phyloP scores from a whole-genome alignment of 805 yeast species.

The Lachancea cidri region DNA sequence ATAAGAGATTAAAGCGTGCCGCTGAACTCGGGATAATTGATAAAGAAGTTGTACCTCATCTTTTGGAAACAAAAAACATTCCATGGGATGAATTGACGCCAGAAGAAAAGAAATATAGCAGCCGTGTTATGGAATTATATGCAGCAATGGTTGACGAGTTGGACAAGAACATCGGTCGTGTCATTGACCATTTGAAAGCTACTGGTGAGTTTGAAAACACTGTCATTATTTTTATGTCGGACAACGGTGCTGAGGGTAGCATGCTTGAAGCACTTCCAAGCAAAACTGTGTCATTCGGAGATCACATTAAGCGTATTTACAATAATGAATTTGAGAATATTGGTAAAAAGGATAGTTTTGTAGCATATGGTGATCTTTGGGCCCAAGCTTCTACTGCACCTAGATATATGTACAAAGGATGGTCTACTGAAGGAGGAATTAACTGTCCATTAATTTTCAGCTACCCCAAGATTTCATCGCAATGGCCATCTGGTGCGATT shows the following conservation, averaged over 20 bases:
- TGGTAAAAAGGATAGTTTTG: slow-evolving; percentile 45
- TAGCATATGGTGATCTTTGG: slow-evolving; percentile 53
- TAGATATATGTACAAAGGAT: slow-evolving; percentile 47
- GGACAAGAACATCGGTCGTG: slow-evolving; percentile 48
- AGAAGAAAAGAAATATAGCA: slow-evolving; percentile 35
- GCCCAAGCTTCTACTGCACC: slow-evolving; percentile 62
- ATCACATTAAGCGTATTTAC: slow-evolving; percentile 33
- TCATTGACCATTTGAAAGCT: slow-evolving; percentile 38
- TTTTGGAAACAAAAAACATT: slow-evolving; percentile 38
- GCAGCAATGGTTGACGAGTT: slow-evolving; percentile 61
- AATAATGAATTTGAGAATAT: slow-evolving; percentile 43
- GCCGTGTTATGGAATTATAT: slow-evolving; percentile 49
- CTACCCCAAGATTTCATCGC: slow-evolving; percentile 34
- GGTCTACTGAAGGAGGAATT: slow-evolving; percentile 58
- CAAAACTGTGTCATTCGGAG: slow-evolving; percentile 15
- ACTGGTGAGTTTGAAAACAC: slow-evolving; percentile 49
- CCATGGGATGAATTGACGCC: slow-evolving; percentile 41
- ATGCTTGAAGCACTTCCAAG: slow-evolving; percentile 51
- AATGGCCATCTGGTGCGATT: slow-evolving; percentile 28
- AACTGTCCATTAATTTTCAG: slow-evolving; percentile 49
- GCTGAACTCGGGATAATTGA: slow-evolving; percentile 43
- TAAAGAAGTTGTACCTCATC: slow-evolving; percentile 41
- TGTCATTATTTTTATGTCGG: slow-evolving; percentile 53
- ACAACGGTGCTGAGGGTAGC: slow-evolving; percentile 63
- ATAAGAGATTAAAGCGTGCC: slow-evolving; percentile 37